Evolutionary conservation across 108 stramenopile genomes (phyloP), one percentile per base, ranked within the genome.

Genomic region (Cyclotella choctawhatcheeana): DNA sequence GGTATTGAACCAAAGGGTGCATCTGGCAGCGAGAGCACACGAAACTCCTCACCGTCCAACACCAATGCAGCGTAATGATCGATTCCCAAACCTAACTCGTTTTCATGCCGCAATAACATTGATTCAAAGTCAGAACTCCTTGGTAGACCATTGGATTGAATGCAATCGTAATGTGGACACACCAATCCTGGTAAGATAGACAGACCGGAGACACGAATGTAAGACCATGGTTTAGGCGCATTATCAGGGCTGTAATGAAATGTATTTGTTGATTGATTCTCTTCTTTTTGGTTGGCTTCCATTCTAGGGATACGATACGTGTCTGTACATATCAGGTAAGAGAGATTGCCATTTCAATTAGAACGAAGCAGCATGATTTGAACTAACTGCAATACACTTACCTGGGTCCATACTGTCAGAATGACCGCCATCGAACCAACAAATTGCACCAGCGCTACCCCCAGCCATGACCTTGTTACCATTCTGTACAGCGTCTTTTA

Each of bases 371-470:
- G 27, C 5, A 5, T 12, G 54, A 27, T 5, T 5, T 55, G 54
- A 3, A n/a, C 5, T 2, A 27, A 27, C 27, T 27, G 5, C 17
- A 27, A 55, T 27, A 27, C n/a, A 40, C 21, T 40, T 43, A 60
- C 59, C 81, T 10, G 85, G 84, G 59, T 86, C 85, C 52, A 64
- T 71, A 10, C 51, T 82, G 67, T 96, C 92, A 21, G 70, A 74
- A 55, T 93, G 91, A 13, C 92, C 91, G 2, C 71, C 77, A 76
- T 91, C 88, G 69, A 93, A 96, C 95, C 95, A 96, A 63, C 89
- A 92, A 35, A 92, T 92, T 10, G 91, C 91, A 30, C 95, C 95
- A 18, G 92, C 92, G 56, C 77, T 80, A 3, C 95, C 95, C 44
- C 95, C 95, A 17, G 81, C 60, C 50, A 93, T 48, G 18, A 93